Conservation (phyloP, 2,329 filamentous ascomycete species). For the Aspergillus fructus region DNA sequence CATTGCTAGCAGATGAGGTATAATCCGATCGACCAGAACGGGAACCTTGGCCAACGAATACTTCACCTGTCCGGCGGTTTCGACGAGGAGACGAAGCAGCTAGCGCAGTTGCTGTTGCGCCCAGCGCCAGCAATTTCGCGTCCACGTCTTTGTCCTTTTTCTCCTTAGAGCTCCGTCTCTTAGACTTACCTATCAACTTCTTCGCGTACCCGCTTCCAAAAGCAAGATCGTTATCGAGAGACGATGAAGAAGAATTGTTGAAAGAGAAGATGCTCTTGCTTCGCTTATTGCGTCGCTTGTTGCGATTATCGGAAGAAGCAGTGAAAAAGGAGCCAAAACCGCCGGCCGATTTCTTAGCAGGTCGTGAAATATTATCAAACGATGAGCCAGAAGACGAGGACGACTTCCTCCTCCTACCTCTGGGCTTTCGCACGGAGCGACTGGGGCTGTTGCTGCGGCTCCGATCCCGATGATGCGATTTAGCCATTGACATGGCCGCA, state of each 20-base stretch:
- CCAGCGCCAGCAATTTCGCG: conserved; percentile 49
- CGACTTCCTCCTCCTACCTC: conserved; percentile 44
- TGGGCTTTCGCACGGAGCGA: conserved; percentile 34
- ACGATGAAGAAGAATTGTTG: conserved; percentile 65
- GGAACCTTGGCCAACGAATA: conserved; percentile 31
- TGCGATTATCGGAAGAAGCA: conserved; percentile 56
- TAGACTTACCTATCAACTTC: conserved; percentile 37
- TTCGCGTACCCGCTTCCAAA: conserved; percentile 60
- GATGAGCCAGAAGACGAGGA: conserved; percentile 59
- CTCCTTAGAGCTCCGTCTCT: conserved; percentile 19
- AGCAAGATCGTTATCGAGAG: conserved; percentile 66
- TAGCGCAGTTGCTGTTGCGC: conserved; percentile 48
- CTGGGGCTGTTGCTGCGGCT: conserved; percentile 32
- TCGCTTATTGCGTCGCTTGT: conserved; percentile 48
- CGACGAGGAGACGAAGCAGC: conserved; percentile 39
- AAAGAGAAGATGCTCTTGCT: conserved; percentile 57
- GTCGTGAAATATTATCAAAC: conserved; percentile 65
- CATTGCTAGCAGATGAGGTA: conserved; percentile 31
- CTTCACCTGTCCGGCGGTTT: conserved; percentile 35
- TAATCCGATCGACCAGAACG: conserved; percentile 28
- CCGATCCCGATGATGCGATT: conserved; percentile 22
- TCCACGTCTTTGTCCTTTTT: conserved; percentile 38
- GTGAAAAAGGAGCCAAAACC: conserved; percentile 65
- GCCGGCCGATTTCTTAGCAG: conserved; percentile 48
- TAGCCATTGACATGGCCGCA: conserved; percentile 27